Evolutionary conservation across 2,329 filamentous ascomycete species (phyloP).

Genomic region (Aspergillus sergii): DNA sequence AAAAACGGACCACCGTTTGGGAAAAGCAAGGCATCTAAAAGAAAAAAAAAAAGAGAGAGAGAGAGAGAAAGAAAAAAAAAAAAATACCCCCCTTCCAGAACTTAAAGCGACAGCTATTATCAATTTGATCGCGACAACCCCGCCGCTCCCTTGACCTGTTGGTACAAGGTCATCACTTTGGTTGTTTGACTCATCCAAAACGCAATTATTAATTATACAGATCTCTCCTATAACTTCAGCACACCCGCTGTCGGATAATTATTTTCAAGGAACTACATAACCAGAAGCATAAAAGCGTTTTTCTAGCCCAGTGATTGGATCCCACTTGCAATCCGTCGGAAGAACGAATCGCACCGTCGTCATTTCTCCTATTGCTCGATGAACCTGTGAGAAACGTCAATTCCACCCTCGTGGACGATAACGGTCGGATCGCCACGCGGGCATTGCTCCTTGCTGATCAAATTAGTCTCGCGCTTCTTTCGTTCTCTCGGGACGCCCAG

Average conservation of each 20-base stretch:
- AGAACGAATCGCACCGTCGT: constrained; percentile 1
- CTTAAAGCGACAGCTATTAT: background rate
- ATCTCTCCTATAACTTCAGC: background rate
- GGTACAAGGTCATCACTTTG: background rate
- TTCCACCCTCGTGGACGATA: constrained; percentile 27
- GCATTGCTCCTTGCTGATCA: constrained; percentile 14
- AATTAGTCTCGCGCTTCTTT: constrained; percentile 11
- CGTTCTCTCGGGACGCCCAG: constrained; percentile 6
- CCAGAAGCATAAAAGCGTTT: background rate
- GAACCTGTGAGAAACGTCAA: constrained; percentile 21
- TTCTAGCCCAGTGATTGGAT: background rate
- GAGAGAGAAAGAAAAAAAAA: background rate
- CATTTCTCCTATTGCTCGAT: constrained; percentile 14
- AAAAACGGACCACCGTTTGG: background rate
- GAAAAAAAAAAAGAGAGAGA: background rate
- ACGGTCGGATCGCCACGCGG: constrained; percentile 24
- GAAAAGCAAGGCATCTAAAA: background rate
- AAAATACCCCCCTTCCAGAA: background rate
- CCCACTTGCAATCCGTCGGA: background rate
- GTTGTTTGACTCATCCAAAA: background rate
- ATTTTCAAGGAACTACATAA: background rate
- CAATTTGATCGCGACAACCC: background rate
- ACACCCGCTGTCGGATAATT: background rate
- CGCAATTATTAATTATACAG: background rate
- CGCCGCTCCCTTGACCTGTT: background rate